Evolutionary conservation across 2,329 filamentous ascomycete species (phyloP).

Genomic region (Diaporthe vexans): DNA sequence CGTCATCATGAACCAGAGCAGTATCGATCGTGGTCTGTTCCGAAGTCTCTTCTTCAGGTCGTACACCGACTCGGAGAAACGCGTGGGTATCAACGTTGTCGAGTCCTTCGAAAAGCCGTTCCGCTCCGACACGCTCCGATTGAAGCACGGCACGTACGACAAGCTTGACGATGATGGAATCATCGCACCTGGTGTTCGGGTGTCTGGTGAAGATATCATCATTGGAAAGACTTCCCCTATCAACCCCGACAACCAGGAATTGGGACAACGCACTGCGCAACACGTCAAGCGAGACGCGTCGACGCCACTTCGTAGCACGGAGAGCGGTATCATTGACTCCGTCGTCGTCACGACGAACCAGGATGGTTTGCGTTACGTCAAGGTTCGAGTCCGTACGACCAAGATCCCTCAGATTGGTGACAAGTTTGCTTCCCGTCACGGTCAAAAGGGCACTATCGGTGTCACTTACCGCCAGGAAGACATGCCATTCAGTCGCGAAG

Average conservation of each 20-base stretch:
- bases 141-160: slow-evolving; percentile 97
- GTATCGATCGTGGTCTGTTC: slow-evolving; percentile 97
- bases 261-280: slow-evolving; percentile 89
- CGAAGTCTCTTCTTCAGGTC: slow-evolving; percentile 97
- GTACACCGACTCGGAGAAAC: slow-evolving; percentile 97
- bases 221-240: slow-evolving; percentile 99
- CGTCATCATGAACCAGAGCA: slow-evolving; percentile 99
- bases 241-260: slow-evolving; percentile 90
- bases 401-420: slow-evolving; percentile 99
- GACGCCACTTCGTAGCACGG: slow-evolving; percentile 92
- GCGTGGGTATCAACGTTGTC: slow-evolving; percentile 91
- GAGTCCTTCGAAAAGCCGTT: slow-evolving; percentile 97
- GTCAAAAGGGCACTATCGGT: slow-evolving; percentile 99
- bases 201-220: slow-evolving; percentile 98
- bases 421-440: slow-evolving; percentile 99
- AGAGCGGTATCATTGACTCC: slow-evolving; percentile 95
- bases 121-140: slow-evolving; percentile 86
- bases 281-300: slow-evolving; percentile 97
- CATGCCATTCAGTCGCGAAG: slow-evolving; percentile 96
- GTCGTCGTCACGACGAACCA: slow-evolving; percentile 95
- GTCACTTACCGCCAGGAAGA: slow-evolving; percentile 98
- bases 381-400: slow-evolving; percentile 96
- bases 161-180: slow-evolving; percentile 98
- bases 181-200: slow-evolving; percentile 91
- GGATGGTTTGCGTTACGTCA: slow-evolving; percentile 95